Base-by-base conservation (phyloP, 768 basidiomycete genomes). In the Kwoniella sp. region DNA sequence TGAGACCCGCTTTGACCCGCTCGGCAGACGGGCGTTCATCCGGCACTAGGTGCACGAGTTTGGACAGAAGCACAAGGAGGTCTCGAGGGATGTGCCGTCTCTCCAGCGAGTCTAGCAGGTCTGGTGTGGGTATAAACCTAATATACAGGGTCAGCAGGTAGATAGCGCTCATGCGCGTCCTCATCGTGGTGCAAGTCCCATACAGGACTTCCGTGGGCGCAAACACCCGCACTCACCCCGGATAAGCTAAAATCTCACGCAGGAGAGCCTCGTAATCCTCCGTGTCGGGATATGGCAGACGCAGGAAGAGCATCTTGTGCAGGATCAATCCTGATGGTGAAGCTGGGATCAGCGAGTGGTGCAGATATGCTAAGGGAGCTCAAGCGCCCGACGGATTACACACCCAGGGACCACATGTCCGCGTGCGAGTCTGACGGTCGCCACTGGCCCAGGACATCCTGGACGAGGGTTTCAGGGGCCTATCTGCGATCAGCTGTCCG, bases 391-490 rank as follows among this genome's bases (percentile, higher is more conserved):
- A 51, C 40, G 11, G 15, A 25, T 3, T 26, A 25, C 39, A 28
- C 28, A 57, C 92, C 92, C 14, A 98, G 79, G 5, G 88, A 89
- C 92, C 93, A 98, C 84, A 95, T 90, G 69, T 98, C 92, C 3
- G 87, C 82, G 66, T 91, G 91, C 0, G 89, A 88, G 63, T 88
- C 86, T 2, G 89, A 79, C 39, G 86, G 84, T 7, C 77, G 78
- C 7, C 87, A 81, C 19, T 79, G 73, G 0, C 88, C 87, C 0
- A 82, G 84, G 5, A 12, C 81, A 83, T 69, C 66, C 0, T 83
- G 81, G 2, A 84, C 83, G 0, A 98, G 78, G 0, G 88, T 87
- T 70, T 96, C 93, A 0, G 92, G 93, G 0, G 89, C 84, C 12
- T 67, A 31, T n/a, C 33, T 15, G 15, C 10, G 29, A 19, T 52